Conservation (phyloP, 768 basidiomycete species). For the Mycena filopes region DNA sequence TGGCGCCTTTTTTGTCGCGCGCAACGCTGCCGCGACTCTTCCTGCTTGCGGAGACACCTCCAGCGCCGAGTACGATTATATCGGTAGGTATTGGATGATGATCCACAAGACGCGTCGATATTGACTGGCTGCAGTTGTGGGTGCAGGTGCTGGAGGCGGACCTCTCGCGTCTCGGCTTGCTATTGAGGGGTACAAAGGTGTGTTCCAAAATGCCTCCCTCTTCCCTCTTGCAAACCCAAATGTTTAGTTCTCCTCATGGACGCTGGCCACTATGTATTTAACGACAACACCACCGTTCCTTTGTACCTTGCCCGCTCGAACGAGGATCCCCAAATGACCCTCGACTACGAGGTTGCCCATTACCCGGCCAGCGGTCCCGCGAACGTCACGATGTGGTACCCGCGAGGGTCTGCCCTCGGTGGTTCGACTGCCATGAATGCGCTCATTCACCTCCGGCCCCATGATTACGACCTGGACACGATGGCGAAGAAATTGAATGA, state of each 20-base stretch:
- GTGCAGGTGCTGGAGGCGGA: slow-evolving; percentile 27
- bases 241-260: slow-evolving; percentile 21
- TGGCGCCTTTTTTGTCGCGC: slow-evolving; percentile 5
- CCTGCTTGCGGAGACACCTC: slow-evolving; percentile 14
- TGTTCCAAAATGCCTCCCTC: background rate
- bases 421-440: slow-evolving; percentile 28
- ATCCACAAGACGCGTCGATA: background rate
- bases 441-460: slow-evolving; percentile 26
- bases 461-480: slow-evolving; percentile 22
- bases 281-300: slow-evolving; percentile 27
- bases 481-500: slow-evolving; percentile 21
- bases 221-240: background rate
- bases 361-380: slow-evolving; percentile 16
- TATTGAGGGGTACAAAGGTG: slow-evolving; percentile 17
- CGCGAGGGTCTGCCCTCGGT: slow-evolving; percentile 23
- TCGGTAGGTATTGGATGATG: background rate
- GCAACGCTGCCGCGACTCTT: slow-evolving; percentile 8
- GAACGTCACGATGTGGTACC: slow-evolving; percentile 29
- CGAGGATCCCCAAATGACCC: slow-evolving; percentile 23
- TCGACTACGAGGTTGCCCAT: slow-evolving; percentile 27
- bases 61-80: slow-evolving; percentile 23
- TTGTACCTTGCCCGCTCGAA: slow-evolving; percentile 23
- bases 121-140: slow-evolving; percentile 14
- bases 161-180: slow-evolving; percentile 25
- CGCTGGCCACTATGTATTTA: slow-evolving; percentile 22